A percentile compares a stretch with the other conserved stretches of the same genome.
Conservation (phyloP, 2,329 filamentous ascomycete species). For the Tolypocladium paradoxum region DNA sequence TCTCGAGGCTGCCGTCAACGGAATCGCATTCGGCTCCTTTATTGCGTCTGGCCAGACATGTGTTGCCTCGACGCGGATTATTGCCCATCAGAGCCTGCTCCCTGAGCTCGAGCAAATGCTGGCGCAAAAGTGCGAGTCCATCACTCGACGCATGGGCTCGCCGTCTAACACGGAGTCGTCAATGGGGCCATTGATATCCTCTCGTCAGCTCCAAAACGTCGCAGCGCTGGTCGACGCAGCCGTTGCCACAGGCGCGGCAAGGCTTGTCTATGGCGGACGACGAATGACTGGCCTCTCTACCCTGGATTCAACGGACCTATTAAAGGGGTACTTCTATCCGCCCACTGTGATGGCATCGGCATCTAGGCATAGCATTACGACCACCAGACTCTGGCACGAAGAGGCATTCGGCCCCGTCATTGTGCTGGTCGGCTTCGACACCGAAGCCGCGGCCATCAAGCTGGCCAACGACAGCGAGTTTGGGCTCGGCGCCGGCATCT, state of each 20-base stretch:
- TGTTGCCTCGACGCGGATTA: constrained; percentile 63
- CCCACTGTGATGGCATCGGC: constrained; percentile 59
- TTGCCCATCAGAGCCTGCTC: constrained; percentile 59
- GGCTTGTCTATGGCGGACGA: constrained; percentile 31
- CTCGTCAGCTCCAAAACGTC: constrained; percentile 53
- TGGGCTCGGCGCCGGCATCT: constrained; percentile 65
- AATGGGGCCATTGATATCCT: constrained; percentile 56
- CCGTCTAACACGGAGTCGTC: constrained; percentile 44
- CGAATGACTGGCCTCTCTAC: constrained; percentile 35
- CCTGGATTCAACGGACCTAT: constrained; percentile 40
- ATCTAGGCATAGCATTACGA: constrained; percentile 44
- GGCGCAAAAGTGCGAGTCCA: constrained; percentile 49
- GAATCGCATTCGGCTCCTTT: constrained; percentile 51
- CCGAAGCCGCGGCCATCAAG: constrained; percentile 57
- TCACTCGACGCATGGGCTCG: constrained; percentile 42
- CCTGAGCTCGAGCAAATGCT: constrained; percentile 54
- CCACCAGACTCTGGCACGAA: constrained; percentile 65
- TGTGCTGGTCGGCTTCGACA: constrained; percentile 63
- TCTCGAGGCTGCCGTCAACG: constrained; percentile 56
- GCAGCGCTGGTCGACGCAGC: constrained; percentile 56
- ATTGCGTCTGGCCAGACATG: constrained; percentile 46
- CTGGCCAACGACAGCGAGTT: constrained; percentile 66
- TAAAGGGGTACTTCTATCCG: constrained; percentile 62
- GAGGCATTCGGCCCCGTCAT: constrained; percentile 80
- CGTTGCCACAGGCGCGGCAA: constrained; percentile 35